Conservation (phyloP, 169 alveolate genomes). For the Babesia ovata region DNA sequence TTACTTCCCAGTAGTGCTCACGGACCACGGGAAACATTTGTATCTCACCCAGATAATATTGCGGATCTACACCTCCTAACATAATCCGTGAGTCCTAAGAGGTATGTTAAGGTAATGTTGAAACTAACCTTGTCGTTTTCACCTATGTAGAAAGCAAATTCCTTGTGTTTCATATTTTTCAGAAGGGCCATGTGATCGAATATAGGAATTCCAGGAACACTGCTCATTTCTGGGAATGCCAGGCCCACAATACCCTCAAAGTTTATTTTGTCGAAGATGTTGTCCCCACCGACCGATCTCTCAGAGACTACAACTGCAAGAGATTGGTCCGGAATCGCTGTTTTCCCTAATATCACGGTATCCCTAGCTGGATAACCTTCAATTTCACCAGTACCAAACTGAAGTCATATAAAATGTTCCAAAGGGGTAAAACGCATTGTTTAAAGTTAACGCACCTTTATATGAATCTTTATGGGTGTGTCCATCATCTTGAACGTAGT, state of each 20-base stretch:
- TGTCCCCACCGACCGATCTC: slow-evolving; percentile 52
- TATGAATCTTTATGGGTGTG: slow-evolving; percentile 73
- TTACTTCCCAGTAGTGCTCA: slow-evolving; percentile 89
- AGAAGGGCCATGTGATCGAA: slow-evolving; percentile 79
- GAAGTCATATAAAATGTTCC: not conserved
- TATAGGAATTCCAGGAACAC: slow-evolving; percentile 79
- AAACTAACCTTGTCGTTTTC: slow-evolving; percentile 58
- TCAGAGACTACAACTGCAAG: slow-evolving; percentile 85
- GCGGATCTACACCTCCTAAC: slow-evolving; percentile 84
- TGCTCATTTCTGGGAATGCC: slow-evolving; percentile 87
- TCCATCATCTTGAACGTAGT: slow-evolving; percentile 67
- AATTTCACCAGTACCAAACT: slow-evolving; percentile 87
- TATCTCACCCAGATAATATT: slow-evolving; percentile 76
- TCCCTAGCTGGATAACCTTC: slow-evolving; percentile 82
- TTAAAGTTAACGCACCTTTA: slow-evolving; percentile 44
- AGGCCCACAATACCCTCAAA: slow-evolving; percentile 88
- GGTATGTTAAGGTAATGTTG: slow-evolving; percentile 2
- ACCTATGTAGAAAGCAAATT: slow-evolving; percentile 84
- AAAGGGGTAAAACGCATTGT: not conserved
- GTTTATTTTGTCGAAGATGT: slow-evolving; percentile 74
- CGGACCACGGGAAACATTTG: slow-evolving; percentile 85
- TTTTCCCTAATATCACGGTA: slow-evolving; percentile 76
- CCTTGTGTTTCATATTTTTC: slow-evolving; percentile 71
- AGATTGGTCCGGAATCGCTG: slow-evolving; percentile 75
- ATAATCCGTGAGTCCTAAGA: slow-evolving; percentile 73